Conservation (phyloP, 2,329 filamentous ascomycete genomes). For the Aureobasidium vineae region DNA sequence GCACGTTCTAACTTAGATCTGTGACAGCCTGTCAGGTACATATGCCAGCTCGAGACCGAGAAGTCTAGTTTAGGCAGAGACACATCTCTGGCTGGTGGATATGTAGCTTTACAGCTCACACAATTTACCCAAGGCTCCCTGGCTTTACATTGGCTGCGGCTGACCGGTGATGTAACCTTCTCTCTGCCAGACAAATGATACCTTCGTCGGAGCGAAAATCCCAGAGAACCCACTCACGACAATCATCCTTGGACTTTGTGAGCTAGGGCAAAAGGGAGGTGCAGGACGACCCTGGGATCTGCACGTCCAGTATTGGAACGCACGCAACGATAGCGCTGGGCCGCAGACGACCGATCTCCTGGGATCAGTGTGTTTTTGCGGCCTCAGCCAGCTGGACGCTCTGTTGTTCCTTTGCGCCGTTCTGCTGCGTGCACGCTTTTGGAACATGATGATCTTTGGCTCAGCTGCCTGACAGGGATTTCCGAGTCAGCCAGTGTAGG, state of each 20-base stretch:
- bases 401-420: conserved; percentile 7
- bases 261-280: conserved; percentile 10
- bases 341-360: conserved; percentile 18
- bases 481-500: conserved; percentile 10
- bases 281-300: conserved; percentile 14
- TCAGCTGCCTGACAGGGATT: conserved; percentile 15
- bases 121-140: neutral
- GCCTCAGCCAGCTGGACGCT: conserved; percentile 5
- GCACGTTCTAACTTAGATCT: conserved; percentile 26
- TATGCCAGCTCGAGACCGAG: conserved; percentile 17
- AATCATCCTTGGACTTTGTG: conserved; percentile 3
- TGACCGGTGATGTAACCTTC: conserved; percentile 20
- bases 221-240: conserved; percentile 16
- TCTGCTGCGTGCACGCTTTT: neutral
- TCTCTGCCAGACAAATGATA: conserved; percentile 12
- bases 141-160: neutral
- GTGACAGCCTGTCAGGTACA: conserved; percentile 26
- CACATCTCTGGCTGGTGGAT: neutral
- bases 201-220: conserved; percentile 13
- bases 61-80: neutral
- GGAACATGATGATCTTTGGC: neutral
- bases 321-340: conserved; percentile 11
- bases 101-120: conserved; percentile 11
- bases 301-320: conserved; percentile 20
- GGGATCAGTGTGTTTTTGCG: neutral